phyloP scores from a whole-genome alignment of 2,329 filamentous ascomycete genomes.

The Biscogniauxia marginata region DNA sequence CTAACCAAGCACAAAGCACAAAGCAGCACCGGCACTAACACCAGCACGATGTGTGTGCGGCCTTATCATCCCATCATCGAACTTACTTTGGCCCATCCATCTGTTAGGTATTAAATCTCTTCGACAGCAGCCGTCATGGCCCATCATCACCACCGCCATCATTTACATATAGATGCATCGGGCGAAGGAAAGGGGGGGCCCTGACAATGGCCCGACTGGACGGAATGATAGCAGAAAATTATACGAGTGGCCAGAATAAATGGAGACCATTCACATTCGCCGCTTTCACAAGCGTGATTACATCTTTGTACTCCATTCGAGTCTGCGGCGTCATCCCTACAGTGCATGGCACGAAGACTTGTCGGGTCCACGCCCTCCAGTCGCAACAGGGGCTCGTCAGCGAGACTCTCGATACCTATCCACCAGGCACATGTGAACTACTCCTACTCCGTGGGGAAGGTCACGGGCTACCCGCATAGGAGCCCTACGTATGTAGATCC shows the following conservation, averaged over 20 bases:
- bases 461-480: background rate
- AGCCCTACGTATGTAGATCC: background rate
- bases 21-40: no score
- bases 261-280: background rate
- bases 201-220: background rate
- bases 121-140: no score
- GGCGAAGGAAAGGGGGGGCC: background rate
- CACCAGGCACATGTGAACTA: background rate
- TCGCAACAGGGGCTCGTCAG: no score
- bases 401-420: background rate
- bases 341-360: background rate
- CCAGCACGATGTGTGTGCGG: no score
- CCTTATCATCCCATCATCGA: no score
- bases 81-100: no score
- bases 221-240: background rate
- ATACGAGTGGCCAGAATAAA: slow-evolving; percentile 3
- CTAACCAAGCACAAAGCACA: no score
- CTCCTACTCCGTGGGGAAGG: background rate
- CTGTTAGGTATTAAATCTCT: no score
- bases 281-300: slow-evolving; percentile 11
- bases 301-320: slow-evolving; percentile 11
- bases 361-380: no score
- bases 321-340: background rate
- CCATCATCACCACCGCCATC: no score
- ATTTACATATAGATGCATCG: no score